phyloP scores from a whole-genome alignment of 352 stramenopile genomes.

The Phytophthora colocasiae region DNA sequence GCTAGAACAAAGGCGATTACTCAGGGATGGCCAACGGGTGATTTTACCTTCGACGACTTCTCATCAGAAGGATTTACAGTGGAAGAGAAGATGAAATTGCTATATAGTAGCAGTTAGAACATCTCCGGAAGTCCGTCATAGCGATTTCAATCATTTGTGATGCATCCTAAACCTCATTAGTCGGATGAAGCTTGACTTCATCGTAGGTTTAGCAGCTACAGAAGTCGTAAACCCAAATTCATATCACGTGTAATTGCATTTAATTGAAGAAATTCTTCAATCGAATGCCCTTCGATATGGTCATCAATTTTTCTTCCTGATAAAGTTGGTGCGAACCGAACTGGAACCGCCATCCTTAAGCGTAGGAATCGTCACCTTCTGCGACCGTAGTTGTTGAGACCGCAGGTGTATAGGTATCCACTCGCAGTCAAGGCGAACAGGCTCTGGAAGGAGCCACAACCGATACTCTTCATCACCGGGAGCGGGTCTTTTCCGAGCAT shows the following conservation, averaged over 20 bases:
- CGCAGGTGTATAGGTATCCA: constrained; percentile 91
- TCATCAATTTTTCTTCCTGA: too few species aligned
- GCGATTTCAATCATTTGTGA: too few species aligned
- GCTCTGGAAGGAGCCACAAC: constrained; percentile 90
- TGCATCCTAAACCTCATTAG: too few species aligned
- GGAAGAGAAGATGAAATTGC: constrained; percentile 17
- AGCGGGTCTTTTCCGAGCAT: constrained; percentile 59
- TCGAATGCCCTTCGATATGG: too few species aligned
- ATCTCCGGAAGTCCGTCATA: constrained; percentile 1
- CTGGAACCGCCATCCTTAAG: constrained; percentile 31
- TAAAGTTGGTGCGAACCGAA: constrained; percentile 26
- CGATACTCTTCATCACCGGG: constrained; percentile 79
- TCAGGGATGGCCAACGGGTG: neutral
- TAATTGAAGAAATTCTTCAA: too few species aligned
- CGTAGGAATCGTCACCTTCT: constrained; percentile 63
- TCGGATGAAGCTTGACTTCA: too few species aligned
- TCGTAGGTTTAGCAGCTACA: too few species aligned
- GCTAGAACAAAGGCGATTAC: constrained; percentile 15
- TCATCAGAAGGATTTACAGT: constrained; percentile 18
- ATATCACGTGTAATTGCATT: too few species aligned
- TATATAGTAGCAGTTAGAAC: constrained; percentile 3
- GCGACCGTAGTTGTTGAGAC: constrained; percentile 97
- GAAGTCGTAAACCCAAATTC: too few species aligned
- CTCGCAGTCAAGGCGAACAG: constrained; percentile 70
- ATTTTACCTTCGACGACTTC: constrained; percentile 18